Percentiles rank a stretch among this genome's conserved stretches.
phyloP scores from a whole-genome alignment of 768 basidiomycete genomes.

The Boletus rubescentipes region DNA sequence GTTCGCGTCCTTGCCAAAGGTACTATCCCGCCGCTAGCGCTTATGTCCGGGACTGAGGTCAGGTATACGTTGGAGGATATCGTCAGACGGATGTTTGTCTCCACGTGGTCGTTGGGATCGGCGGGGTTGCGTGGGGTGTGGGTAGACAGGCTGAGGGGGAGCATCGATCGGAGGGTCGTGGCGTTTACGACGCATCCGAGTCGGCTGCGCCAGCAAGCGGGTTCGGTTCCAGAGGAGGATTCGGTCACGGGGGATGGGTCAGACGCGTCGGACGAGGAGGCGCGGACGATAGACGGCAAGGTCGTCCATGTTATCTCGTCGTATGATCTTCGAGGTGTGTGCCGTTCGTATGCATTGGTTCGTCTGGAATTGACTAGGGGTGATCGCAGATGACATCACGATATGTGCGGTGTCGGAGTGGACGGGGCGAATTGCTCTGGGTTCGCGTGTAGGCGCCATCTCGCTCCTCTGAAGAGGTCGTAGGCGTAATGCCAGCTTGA shows the following conservation, averaged over 20 bases:
- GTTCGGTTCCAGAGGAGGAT: not conserved
- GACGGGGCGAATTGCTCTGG: slow-evolving; percentile 43
- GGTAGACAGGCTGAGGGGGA: slow-evolving; percentile 20
- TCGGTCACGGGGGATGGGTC: not conserved
- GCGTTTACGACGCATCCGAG: slow-evolving; percentile 21
- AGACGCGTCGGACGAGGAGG: not conserved
- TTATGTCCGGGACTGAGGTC: not conserved
- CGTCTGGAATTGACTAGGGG: not conserved
- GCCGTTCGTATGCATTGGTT: not conserved
- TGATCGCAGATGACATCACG: slow-evolving; percentile 43
- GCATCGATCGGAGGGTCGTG: slow-evolving; percentile 19
- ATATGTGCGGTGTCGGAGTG: slow-evolving; percentile 47
- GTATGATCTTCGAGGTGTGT: slow-evolving; percentile 32
- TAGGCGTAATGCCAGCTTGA: not conserved
- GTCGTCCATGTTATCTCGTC: slow-evolving; percentile 19
- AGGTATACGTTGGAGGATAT: not conserved
- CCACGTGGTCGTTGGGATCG: slow-evolving; percentile 19
- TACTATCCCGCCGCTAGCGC: not conserved
- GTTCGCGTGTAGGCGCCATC: slow-evolving; percentile 40
- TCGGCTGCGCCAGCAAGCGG: not conserved
- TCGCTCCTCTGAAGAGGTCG: slow-evolving; percentile 10
- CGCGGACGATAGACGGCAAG: slow-evolving; percentile 11
- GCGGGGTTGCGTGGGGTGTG: slow-evolving; percentile 25
- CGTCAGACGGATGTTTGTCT: slow-evolving; percentile 10
- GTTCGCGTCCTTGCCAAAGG: slow-evolving; percentile 38